Conservation (phyloP, 2,329 filamentous ascomycete species). For the Fusarium oxysporum region DNA sequence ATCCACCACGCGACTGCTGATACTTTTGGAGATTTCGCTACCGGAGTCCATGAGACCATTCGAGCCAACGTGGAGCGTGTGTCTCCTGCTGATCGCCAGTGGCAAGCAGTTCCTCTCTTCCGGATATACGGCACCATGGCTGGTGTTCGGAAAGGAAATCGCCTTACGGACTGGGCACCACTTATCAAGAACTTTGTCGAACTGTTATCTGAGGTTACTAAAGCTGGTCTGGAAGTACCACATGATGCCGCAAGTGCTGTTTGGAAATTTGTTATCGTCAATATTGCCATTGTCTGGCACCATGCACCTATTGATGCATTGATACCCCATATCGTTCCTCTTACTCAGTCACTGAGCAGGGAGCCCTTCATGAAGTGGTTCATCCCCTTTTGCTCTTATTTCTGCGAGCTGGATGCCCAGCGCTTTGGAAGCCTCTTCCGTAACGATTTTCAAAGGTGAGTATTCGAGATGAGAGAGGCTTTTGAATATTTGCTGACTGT, state of each 20-base stretch:
- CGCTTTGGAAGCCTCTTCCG: slow-evolving; percentile 84
- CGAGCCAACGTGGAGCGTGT: slow-evolving; percentile 52
- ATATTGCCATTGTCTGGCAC: slow-evolving; percentile 75
- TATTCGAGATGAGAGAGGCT: slow-evolving; percentile 19
- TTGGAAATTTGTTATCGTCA: slow-evolving; percentile 70
- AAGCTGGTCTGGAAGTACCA: slow-evolving; percentile 51
- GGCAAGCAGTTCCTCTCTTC: slow-evolving; percentile 61
- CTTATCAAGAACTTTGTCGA: slow-evolving; percentile 68
- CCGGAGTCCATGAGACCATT: slow-evolving; percentile 67
- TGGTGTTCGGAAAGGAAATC: slow-evolving; percentile 84
- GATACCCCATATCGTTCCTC: slow-evolving; percentile 74
- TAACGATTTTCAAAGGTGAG: slow-evolving; percentile 82
- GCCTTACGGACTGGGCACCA: slow-evolving; percentile 77
- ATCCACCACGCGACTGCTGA: slow-evolving; percentile 84
- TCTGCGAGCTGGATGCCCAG: slow-evolving; percentile 77
- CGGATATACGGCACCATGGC: slow-evolving; percentile 74
- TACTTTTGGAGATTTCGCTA: slow-evolving; percentile 76
- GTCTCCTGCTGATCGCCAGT: slow-evolving; percentile 30
- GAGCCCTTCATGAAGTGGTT: slow-evolving; percentile 78
- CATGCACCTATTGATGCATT: slow-evolving; percentile 83
- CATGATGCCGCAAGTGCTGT: slow-evolving; percentile 55
- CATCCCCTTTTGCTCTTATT: slow-evolving; percentile 85
- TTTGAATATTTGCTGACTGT: slow-evolving; percentile 25
- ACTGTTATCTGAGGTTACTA: slow-evolving; percentile 62
- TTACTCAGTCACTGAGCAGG: slow-evolving; percentile 73